Base-by-base conservation (phyloP, 139 green algal genomes). In the Picochlorum sp. region DNA sequence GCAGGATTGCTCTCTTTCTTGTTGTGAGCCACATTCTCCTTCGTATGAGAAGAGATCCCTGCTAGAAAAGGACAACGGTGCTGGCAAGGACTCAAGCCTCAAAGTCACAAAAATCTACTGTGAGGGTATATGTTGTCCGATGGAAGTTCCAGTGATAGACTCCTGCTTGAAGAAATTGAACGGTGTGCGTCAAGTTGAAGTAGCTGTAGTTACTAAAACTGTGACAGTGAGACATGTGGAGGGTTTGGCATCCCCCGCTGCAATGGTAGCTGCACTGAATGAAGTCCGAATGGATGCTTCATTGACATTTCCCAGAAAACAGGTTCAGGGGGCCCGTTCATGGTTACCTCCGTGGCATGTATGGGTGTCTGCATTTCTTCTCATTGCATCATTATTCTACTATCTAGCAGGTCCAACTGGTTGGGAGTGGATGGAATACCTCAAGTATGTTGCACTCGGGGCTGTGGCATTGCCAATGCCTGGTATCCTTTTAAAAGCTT, bases 71-170 rank as follows among this genome's bases (percentile, higher is more conserved):
- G 34, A 11, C 7, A 41, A 7, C 51, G 51, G 21, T 41, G 9
- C 6, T 59, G 20, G 14, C n/a, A 28, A 54, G 16, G 47, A 21
- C 16, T 54, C 47, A 20, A 41, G 34, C 34, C 21, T 59, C 7
- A n/a, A 21, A 62, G 34, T 50, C 5, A 79, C 65, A 10, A 69
- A 71, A n/a, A 54, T 86, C 4, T 78, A 73, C 26, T 74, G 77
- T 10, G 58, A 67, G 3, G 83, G 77, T 31, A 83, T 91, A 45
- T 91, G 85, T 76, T 91, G 85, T 68, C 84, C 83, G 0, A 72
- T 72, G 26, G 85, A 91, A 61, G 56, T 78, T 21, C 70, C 74
- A 6, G 60, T 91, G 6, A 81, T 88, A 31, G 60, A 86, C 34
- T 65, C 50, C 45, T 71, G 84, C 24, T 67, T 91, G 18, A 47